Base-by-base conservation (phyloP, 2,329 filamentous ascomycete species). In the Phoma sp. region DNA sequence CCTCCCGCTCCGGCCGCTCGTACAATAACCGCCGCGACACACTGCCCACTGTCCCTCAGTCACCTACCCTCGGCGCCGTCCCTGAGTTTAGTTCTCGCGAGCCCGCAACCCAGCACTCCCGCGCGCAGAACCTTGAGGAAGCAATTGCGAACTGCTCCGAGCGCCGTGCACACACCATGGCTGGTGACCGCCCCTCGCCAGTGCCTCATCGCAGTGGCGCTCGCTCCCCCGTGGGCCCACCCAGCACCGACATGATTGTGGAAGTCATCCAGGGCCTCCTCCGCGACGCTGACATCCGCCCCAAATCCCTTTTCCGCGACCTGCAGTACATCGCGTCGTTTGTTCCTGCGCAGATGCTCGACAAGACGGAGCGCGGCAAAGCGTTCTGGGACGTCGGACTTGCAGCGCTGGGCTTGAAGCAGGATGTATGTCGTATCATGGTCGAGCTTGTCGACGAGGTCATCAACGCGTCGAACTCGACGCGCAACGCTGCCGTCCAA, bases 321-420 rank as follows among this genome's bases (percentile, higher is more conserved):
- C 59, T 82, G 17, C 80, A 82, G 59, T 80, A 78, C 74, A 86
- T 88, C 55, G 84, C 85, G 3, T 82, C 85, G 0, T 85, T 88
- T 57, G 79, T 87, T 4, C 83, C 85, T 1, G 77, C 80, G 5
- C 77, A 82, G 10, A 81, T 81, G 36, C 75, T 88, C 11, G 84
- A 85, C 72, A 82, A 83, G 63, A 83, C 80, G 3, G 81, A 83
- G 14, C 79, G 80, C 45, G 82, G 85, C 32, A 95, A 92, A 64
- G 91, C 93, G 0, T 98, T 98, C 72, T 91, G 92, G 84, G 91
- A 96, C 66, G 89, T 92, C 21, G 92, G 91, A 0, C 83, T 96
- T 5, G 93, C 95, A 0, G 92, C 93, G 2, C 81, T 97, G n/a
- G 86, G 87, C 29, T 83, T 96, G 47, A 98, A 97, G 74, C 87